A percentile compares a stretch with the other conserved stretches of the same genome.
Conservation (phyloP, 2,329 filamentous ascomycete species). For the Fusarium succisae region DNA sequence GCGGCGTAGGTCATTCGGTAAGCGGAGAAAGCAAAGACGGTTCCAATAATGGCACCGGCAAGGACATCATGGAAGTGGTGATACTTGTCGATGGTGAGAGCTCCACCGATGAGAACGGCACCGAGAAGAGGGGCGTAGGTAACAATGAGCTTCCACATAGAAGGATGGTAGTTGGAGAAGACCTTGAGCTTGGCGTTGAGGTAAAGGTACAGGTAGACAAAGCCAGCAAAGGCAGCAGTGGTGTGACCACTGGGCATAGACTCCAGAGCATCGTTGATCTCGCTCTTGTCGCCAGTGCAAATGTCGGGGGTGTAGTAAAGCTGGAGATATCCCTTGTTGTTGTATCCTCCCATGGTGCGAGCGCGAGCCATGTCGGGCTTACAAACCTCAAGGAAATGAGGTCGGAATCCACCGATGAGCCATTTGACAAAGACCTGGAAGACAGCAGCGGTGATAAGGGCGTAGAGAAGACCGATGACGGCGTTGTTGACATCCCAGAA, state of each 20-base stretch:
- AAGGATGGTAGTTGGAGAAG: slow-evolving; percentile 75
- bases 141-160: slow-evolving; percentile 77
- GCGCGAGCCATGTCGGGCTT: slow-evolving; percentile 57
- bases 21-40: slow-evolving; percentile 69
- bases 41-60: slow-evolving; percentile 72
- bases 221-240: slow-evolving; percentile 77
- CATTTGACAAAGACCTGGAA: slow-evolving; percentile 82
- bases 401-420: slow-evolving; percentile 77
- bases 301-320: slow-evolving; percentile 77
- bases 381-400: slow-evolving; percentile 77
- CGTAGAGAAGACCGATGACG: slow-evolving; percentile 74
- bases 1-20: slow-evolving; percentile 75
- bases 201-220: slow-evolving; percentile 76
- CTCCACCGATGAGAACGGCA: slow-evolving; percentile 73
- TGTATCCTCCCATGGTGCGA: slow-evolving; percentile 49
- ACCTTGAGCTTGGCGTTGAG: slow-evolving; percentile 83
- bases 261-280: slow-evolving; percentile 76
- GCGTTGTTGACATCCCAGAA: slow-evolving; percentile 80
- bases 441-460: slow-evolving; percentile 74
- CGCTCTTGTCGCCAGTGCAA: slow-evolving; percentile 71
- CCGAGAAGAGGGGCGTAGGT: slow-evolving; percentile 73
- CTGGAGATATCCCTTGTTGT: slow-evolving; percentile 60
- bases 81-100: slow-evolving; percentile 76
- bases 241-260: slow-evolving; percentile 79
- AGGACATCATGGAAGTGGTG: slow-evolving; percentile 82